Evolutionary conservation across 768 basidiomycete genomes (phyloP).

Genomic region (Phaffia tasmanica): DNA sequence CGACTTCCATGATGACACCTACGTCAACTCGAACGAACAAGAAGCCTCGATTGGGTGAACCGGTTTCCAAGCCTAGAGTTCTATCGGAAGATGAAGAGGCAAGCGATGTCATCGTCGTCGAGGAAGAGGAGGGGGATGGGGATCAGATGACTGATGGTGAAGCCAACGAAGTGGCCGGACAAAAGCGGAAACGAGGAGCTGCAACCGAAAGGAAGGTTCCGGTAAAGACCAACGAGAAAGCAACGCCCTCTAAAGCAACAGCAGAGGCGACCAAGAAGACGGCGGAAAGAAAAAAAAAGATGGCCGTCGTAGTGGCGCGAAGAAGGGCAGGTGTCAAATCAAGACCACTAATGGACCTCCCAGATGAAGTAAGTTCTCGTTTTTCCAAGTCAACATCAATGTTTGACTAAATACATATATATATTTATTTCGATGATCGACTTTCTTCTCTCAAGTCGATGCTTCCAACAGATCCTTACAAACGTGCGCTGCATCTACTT

Average conservation of each 20-base stretch:
- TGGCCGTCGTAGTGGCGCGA: no score
- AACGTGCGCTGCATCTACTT: conserved; percentile 76
- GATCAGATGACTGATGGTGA: not conserved
- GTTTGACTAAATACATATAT: conserved; percentile 36
- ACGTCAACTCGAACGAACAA: no score
- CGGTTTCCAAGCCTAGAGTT: no score
- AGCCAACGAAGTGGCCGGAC: not conserved
- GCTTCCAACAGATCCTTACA: conserved; percentile 66
- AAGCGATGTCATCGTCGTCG: not conserved
- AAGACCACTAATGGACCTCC: conserved; percentile 46
- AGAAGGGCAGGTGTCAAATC: conserved; percentile 28
- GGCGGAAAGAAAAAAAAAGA: no score
- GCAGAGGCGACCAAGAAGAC: no score
- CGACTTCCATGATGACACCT: no score
- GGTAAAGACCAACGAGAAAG: not conserved
- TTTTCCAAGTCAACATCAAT: conserved; percentile 38
- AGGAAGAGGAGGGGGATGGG: not conserved
- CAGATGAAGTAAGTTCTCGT: conserved; percentile 33
- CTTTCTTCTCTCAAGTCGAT: conserved; percentile 37
- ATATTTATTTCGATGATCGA: conserved; percentile 16
- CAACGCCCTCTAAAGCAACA: not conserved
- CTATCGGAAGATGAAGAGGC: not conserved
- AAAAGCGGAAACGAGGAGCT: conserved; percentile 1
- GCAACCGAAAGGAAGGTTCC: not conserved
- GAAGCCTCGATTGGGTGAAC: no score